These are phyloP conservation scores for Salix dunnii DNA, from an alignment of 345 rosid species.

Conservation along the genomic window DNA sequence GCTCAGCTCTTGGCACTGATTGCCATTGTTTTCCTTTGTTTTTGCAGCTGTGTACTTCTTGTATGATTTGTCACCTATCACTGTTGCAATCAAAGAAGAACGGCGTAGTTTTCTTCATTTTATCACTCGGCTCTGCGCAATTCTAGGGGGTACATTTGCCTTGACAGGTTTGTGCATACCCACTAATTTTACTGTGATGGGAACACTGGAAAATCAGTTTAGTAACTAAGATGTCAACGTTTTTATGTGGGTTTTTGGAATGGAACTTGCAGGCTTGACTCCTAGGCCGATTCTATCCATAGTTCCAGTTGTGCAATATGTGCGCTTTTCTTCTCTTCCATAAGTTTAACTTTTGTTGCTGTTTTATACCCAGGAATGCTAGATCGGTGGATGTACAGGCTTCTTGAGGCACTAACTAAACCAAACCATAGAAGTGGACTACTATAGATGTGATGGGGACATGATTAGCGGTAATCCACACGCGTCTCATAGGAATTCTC, in stretches of 20 bases:
- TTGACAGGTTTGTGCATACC: constrained; percentile 62
- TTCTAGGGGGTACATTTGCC: constrained; percentile 96
- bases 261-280: background rate
- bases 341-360: background rate
- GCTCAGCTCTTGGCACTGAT: constrained; percentile 15
- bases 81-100: constrained; percentile 93
- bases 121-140: constrained; percentile 96
- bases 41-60: constrained; percentile 84
- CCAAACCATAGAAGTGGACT: constrained; percentile 31
- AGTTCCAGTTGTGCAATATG: background rate
- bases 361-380: constrained; percentile 63
- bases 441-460: background rate
- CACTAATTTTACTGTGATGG: too few relatives aligned
- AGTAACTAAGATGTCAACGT: background rate
- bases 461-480: too few relatives aligned
- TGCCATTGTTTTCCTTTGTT: background rate
- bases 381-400: constrained; percentile 95
- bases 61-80: constrained; percentile 94
- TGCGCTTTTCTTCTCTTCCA: background rate
- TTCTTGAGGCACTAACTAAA: constrained; percentile 61
- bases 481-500: background rate
- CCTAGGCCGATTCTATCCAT: background rate
- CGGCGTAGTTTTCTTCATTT: constrained; percentile 89
- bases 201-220: background rate
- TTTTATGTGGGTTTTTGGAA: background rate